Base-by-base conservation (phyloP, 2,329 filamentous ascomycete genomes). In the Aspergillus intermedius region DNA sequence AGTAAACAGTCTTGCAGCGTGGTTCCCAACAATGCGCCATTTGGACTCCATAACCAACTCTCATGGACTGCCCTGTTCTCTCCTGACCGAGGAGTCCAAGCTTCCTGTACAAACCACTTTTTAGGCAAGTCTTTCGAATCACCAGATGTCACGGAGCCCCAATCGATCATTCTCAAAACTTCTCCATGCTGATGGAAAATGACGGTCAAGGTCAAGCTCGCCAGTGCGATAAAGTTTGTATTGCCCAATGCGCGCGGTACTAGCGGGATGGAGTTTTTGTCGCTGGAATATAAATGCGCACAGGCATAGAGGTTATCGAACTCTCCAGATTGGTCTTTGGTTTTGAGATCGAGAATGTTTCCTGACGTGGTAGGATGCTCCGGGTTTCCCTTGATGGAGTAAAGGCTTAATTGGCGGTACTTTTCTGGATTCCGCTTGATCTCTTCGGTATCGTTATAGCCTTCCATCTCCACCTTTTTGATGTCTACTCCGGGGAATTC, bases 271-370 rank as follows among this genome's bases (percentile, higher is more conserved):
- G 75, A 76, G 49, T 81, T 81, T 21, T 75, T 72, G 54, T 81
- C 79, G 30, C 74, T 77, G 0, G 78, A 74, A 56, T 80, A 82
- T 40, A 81, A 65, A 60, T 82, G 79, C 3, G 77, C 78, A 54
- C 76, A 79, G 1, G 77, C 74, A 53, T 81, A 78, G 15, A 82
- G 60, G 53, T 82, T 82, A 28, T 77, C 71, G 44, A 60, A 68
- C 51, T 60, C 66, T 50, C 58, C 71, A 12, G 45, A 63, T 45
- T 57, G 48, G 13, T 67, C 66, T 30, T 50, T 61, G 2, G 32
- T 32, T 42, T 49, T 50, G 32, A 53, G 45, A 15, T 51, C 46
- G 22, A 54, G 51, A 21, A 44, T 55, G 23, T 60, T 57, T 19
- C 54, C 48, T 5, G 51, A 22, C 53, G 56, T 34, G 5, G 22